Conservation (phyloP, 2,329 filamentous ascomycete genomes). For the Pyrenochaeta sp. region DNA sequence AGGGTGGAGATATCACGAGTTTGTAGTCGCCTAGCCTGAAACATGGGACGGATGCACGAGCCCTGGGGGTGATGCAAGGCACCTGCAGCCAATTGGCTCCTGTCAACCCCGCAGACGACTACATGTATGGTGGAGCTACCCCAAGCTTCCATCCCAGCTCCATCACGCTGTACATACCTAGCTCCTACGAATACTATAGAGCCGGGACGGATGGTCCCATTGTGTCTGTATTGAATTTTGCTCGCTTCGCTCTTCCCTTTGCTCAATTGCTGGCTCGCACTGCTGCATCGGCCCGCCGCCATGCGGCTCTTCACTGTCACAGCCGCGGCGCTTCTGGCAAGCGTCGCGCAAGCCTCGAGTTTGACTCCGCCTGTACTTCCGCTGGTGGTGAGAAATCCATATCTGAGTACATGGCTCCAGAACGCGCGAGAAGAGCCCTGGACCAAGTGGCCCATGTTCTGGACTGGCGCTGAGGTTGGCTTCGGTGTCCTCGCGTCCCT, state of each 20-base stretch:
- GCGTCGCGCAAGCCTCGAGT: constrained; percentile 58
- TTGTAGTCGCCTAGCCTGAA: neutral
- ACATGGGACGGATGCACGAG: constrained; percentile 9
- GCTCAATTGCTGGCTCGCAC: neutral
- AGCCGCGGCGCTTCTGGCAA: constrained; percentile 51
- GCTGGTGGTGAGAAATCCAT: constrained; percentile 61
- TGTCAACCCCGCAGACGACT: constrained; percentile 21
- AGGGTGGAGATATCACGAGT: constrained; percentile 1
- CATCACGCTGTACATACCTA: neutral
- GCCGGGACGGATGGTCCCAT: neutral
- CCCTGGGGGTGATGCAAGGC: constrained; percentile 37
- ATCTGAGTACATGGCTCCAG: constrained; percentile 64
- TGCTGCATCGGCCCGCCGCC: constrained; percentile 10
- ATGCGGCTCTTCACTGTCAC: constrained; percentile 40
- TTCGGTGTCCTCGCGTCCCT: constrained; percentile 70
- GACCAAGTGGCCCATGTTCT: constrained; percentile 88
- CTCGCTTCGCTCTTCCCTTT: neutral
- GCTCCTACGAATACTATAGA: neutral
- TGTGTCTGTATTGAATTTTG: constrained; percentile 3
- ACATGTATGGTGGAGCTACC: constrained; percentile 27
- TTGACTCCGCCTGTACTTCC: constrained; percentile 64
- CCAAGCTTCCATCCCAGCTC: constrained; percentile 25
- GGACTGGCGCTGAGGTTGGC: constrained; percentile 74
- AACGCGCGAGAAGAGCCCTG: constrained; percentile 78
- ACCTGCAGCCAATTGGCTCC: constrained; percentile 33